Evolutionary conservation across 345 rosid genomes (phyloP).

Genomic region (Lepidium didymum): DNA sequence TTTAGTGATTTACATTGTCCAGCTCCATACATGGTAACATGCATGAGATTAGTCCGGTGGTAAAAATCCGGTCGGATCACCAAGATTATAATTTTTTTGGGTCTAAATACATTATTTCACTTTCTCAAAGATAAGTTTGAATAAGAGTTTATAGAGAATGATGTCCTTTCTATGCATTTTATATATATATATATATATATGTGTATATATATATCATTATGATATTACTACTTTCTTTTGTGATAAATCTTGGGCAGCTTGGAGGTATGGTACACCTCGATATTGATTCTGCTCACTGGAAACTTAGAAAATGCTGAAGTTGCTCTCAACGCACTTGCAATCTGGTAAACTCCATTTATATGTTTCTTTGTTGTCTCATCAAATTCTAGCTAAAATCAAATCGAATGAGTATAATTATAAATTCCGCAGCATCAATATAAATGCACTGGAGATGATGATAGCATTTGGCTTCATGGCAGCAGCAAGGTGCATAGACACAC

Average conservation of each 20-base stretch:
- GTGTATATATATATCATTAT: neutral
- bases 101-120: neutral
- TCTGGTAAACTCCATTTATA: conserved; percentile 41
- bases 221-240: neutral
- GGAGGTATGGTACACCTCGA: conserved; percentile 73
- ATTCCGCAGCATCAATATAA: conserved; percentile 56
- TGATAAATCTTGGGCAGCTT: conserved; percentile 32
- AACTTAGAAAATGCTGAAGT: conserved; percentile 51
- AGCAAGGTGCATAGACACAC: conserved; percentile 37
- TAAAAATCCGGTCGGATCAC: too few relatives aligned
- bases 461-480: conserved; percentile 70
- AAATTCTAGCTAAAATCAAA: neutral
- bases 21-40: too few relatives aligned
- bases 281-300: conserved; percentile 63
- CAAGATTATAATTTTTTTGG: too few relatives aligned
- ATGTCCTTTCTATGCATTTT: neutral
- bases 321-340: conserved; percentile 74
- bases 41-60: too few relatives aligned
- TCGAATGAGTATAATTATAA: neutral
- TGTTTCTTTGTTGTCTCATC: neutral
- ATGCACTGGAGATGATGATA: conserved; percentile 74
- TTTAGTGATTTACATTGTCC: too few relatives aligned
- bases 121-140: neutral
- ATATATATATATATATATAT: neutral
- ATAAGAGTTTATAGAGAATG: neutral